A percentile compares a stretch with the other conserved stretches of the same genome.
Evolutionary conservation across 192 early-diverging fungal genomes (phyloP).

Genomic region (Allomyces arbusculus): DNA sequence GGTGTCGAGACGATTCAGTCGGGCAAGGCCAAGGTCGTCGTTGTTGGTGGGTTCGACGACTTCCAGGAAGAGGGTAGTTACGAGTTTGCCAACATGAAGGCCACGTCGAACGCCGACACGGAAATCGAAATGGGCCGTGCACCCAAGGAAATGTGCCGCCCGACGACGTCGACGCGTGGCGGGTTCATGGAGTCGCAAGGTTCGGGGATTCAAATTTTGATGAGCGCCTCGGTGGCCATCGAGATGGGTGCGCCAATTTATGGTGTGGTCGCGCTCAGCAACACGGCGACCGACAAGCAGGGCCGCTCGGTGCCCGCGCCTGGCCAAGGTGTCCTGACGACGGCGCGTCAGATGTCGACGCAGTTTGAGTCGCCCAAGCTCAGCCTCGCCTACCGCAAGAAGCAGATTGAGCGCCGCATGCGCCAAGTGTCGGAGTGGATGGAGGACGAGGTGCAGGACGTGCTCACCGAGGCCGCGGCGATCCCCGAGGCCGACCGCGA

Average conservation of each 20-base stretch:
- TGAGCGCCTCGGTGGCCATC: constrained; percentile 68
- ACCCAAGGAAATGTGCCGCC: constrained; percentile 71
- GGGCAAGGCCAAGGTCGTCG: constrained; percentile 80
- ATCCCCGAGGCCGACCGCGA: neutral
- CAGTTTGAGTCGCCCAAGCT: constrained; percentile 38
- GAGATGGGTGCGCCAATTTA: constrained; percentile 85
- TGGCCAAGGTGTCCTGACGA: constrained; percentile 79
- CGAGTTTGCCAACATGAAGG: constrained; percentile 95
- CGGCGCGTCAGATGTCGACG: constrained; percentile 49
- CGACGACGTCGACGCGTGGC: constrained; percentile 64
- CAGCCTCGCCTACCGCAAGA: constrained; percentile 62
- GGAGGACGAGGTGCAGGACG: constrained; percentile 46
- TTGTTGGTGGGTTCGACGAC: constrained; percentile 85
- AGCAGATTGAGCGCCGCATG: constrained; percentile 49
- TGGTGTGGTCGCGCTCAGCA: constrained; percentile 68
- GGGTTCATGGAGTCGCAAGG: constrained; percentile 91
- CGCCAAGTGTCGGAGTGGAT: constrained; percentile 62
- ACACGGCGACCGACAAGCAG: constrained; percentile 86
- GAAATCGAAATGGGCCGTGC: constrained; percentile 74
- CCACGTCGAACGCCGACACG: constrained; percentile 60
- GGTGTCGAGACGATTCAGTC: constrained; percentile 70
- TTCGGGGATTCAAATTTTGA: constrained; percentile 70
- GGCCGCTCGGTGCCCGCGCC: constrained; percentile 84
- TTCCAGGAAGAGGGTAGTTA: constrained; percentile 82
- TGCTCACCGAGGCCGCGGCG: constrained; percentile 25